Evolutionary conservation across 257 asterid genomes (phyloP), one percentile per base, ranked within the genome.

Genomic region (Solanum phureja): DNA sequence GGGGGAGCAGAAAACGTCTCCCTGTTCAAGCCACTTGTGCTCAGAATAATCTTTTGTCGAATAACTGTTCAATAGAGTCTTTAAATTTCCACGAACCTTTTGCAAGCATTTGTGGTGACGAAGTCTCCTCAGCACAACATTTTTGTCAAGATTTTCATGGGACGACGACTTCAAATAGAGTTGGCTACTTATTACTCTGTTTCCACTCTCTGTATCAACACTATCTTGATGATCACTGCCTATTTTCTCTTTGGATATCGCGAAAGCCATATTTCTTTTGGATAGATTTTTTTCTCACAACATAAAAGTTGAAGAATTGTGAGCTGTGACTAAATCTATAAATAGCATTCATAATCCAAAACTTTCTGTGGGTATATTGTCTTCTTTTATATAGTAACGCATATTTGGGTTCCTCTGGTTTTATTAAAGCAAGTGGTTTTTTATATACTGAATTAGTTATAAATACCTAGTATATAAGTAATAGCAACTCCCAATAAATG

Each of bases 1-100:
- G 0, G 96, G 95, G 37, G 92, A 90, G 88, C 90, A 86, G 88
- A 94, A 94, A 87, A 24, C 82, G n/a, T 94, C 95, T 4, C 96
- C 92, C 7, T 29, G 86, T 81, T 94, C 93, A 85, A 93, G 68
- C 95, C 93, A 93, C 81, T 91, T 93, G 29, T 93, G 93, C 16
- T 89, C 92, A 81, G 38, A 74, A 79, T 69, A 73, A 52, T 24
- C 75, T 4, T 23, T 16, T 38, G 74, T 75, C 13, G 90, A 89
- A n/a, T 87, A 68, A 21, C 31, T 27, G 3, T 86, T 84, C 38
- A 87, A 46, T 85, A 91, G 27, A 6, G 92, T 86, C 71, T 83
- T 85, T 37, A 92, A 88, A 37, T 90, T 87, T n/a, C 64, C 90
- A 90, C 90, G 94, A 37, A 90, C 87, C 90, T 88, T 93, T 85